These are phyloP conservation scores for Citrullus mucosospermus DNA, from an alignment of 306 rosid species.

Conservation along the genomic window DNA sequence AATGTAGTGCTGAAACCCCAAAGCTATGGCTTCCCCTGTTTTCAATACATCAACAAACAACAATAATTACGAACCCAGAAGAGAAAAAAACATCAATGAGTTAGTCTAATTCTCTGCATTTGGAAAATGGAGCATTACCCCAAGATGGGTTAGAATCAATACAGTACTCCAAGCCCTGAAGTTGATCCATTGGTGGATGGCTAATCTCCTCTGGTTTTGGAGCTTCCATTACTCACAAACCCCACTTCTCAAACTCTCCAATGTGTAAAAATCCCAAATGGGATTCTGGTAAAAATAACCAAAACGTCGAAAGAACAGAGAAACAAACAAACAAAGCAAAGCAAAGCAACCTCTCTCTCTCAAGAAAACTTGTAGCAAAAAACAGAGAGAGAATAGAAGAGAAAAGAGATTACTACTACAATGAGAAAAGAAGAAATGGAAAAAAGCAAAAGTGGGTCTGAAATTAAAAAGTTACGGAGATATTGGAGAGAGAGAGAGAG, in stretches of 20 bases:
- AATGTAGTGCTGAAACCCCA: slow-evolving; percentile 97
- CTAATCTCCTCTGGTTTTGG: slow-evolving; percentile 73
- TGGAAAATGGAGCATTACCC: slow-evolving; percentile 37
- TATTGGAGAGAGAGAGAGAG: slow-evolving; percentile 24
- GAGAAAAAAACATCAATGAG: background rate
- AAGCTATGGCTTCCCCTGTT: slow-evolving; percentile 78
- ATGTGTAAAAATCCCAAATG: slow-evolving; percentile 17
- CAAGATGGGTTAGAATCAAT: slow-evolving; percentile 98
- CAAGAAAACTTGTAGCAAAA: background rate
- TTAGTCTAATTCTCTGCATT: background rate
- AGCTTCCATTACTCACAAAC: slow-evolving; percentile 43
- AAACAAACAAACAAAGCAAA: background rate
- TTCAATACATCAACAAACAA: slow-evolving; percentile 13
- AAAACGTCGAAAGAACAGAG: slow-evolving; percentile 9
- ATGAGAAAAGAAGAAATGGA: background rate
- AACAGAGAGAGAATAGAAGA: slow-evolving; percentile 16
- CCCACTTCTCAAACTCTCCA: slow-evolving; percentile 8
- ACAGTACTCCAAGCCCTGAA: slow-evolving; percentile 93
- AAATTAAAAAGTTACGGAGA: slow-evolving; percentile 17
- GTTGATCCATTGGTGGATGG: slow-evolving; percentile 94
- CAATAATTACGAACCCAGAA: background rate
- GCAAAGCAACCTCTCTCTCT: background rate
- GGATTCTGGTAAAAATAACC: slow-evolving; percentile 8
- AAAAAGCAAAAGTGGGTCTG: background rate
- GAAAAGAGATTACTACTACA: background rate